Percentiles rank a stretch among this genome's conserved stretches.
phyloP scores from a whole-genome alignment of 306 rosid species.

The Luffa aegyptiaca region DNA sequence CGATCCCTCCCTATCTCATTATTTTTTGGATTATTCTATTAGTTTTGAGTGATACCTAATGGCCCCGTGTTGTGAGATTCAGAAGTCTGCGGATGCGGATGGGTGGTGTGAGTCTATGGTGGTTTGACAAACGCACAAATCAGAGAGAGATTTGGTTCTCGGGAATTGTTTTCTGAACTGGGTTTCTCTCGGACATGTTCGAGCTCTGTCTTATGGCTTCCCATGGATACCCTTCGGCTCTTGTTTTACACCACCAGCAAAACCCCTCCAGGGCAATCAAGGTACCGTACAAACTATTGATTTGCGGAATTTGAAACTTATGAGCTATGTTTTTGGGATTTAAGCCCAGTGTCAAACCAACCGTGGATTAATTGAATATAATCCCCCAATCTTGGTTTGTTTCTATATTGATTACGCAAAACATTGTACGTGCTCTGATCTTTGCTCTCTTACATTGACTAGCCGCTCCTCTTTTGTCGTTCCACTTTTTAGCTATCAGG shows the following conservation, averaged over 20 bases:
- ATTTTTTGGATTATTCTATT: neutral
- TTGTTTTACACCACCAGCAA: slow-evolving; percentile 41
- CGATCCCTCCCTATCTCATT: neutral
- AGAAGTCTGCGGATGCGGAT: slow-evolving; percentile 14
- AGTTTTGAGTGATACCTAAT: neutral
- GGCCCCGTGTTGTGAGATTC: neutral
- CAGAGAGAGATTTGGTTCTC: slow-evolving; percentile 17
- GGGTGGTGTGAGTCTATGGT: slow-evolving; percentile 31
- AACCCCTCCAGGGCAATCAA: slow-evolving; percentile 20
- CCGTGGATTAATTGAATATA: neutral
- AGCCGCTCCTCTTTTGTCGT: neutral
- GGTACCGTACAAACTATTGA: slow-evolving; percentile 26
- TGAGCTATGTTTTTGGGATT: neutral
- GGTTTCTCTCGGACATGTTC: slow-evolving; percentile 18
- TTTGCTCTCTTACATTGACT: neutral
- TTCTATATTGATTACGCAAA: neutral
- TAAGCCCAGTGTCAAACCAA: neutral
- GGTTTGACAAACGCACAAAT: slow-evolving; percentile 17
- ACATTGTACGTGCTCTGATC: neutral
- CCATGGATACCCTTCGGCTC: slow-evolving; percentile 46
- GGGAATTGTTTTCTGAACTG: slow-evolving; percentile 15
- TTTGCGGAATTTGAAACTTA: neutral
- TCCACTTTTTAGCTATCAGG: neutral
- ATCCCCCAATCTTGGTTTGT: neutral
- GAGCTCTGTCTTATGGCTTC: slow-evolving; percentile 63